phyloP scores from a whole-genome alignment of 352 stramenopile genomes.

The Pythium monospermum region DNA sequence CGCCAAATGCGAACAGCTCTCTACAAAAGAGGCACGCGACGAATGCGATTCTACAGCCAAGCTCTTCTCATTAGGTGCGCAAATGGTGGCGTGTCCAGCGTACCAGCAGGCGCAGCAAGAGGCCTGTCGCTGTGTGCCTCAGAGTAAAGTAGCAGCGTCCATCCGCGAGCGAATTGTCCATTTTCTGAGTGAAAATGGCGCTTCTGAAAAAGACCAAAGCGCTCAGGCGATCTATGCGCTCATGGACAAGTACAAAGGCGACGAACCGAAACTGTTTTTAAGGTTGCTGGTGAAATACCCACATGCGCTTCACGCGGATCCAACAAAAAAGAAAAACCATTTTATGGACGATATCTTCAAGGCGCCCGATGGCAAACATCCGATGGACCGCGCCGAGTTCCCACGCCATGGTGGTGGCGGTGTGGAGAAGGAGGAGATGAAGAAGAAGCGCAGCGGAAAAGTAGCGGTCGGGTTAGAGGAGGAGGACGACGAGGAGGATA shows the following conservation, averaged over 20 bases:
- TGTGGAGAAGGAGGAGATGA: neutral
- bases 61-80: conserved; percentile 56
- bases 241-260: conserved; percentile 58
- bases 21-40: conserved; percentile 20
- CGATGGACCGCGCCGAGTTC: too few species aligned
- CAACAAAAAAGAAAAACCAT: conserved; percentile 34
- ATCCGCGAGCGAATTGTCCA: conserved; percentile 48
- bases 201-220: conserved; percentile 29
- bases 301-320: conserved; percentile 44
- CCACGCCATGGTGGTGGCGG: too few species aligned
- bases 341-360: conserved; percentile 53
- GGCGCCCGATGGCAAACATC: neutral
- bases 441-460: conserved; percentile 19
- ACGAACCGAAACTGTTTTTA: conserved; percentile 60
- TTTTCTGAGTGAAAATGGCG: conserved; percentile 46
- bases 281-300: conserved; percentile 57
- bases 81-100: conserved; percentile 65
- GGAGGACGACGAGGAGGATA: conserved; percentile 7
- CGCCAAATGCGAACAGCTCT: conserved; percentile 31
- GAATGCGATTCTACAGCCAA: conserved; percentile 60
- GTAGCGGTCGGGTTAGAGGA: conserved; percentile 3
- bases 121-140: conserved; percentile 56
- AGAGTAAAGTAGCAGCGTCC: conserved; percentile 18
- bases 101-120: conserved; percentile 64
- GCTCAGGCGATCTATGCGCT: conserved; percentile 41